Base-by-base conservation (phyloP, 768 basidiomycete species). In the Kwoniella newhampshirensis region DNA sequence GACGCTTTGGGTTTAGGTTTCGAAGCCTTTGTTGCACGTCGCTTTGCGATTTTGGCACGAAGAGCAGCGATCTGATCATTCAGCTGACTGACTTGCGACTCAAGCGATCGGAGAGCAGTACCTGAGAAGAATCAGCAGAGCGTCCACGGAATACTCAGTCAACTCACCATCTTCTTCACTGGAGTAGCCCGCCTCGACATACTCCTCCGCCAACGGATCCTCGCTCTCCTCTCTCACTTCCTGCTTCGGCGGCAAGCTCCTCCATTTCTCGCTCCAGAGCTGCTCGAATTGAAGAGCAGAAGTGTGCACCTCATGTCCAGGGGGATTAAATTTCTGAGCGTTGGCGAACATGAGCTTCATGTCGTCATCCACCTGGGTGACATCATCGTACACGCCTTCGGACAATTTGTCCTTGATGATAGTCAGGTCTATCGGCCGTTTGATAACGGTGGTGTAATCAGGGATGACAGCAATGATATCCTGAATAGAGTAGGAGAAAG, bases 401-500 rank as follows among this genome's bases (percentile, higher is more conserved):
- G 91, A 88, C 45, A 99, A 81, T 77, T 92, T 94, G 75, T 80
- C 83, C 64, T 85, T 84, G 81, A 99, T 92, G 8, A 89, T 91
- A 11, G 84, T 82, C 57, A 99, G 75, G 75, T 99, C 96, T 90
- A 99, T 98, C 3, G 96, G 96, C 68, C 85, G 86, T 81, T 92
- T 94, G 74, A 99, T 81, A 64, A 94, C 78, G 77, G 86, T 88
- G 2, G 85, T 85, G 76, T 99, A 99, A 18, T 82, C 80, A 0
- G 93, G 94, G 44, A 97, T 82, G 30, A 86, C 83, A 18, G 43
- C 44, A 26, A 68, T 57, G 36, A 63, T 85, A 87, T 74, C 74
- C 88, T 91, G 91, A 65, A 99, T 92, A 57, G 96, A 92, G 73
- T 90, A 87, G 65, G 93, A 87, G 79, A 99, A 99, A 4, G 90